Conservation (phyloP, 2,329 filamentous ascomycete species). For the Pezicula rhizophila region DNA sequence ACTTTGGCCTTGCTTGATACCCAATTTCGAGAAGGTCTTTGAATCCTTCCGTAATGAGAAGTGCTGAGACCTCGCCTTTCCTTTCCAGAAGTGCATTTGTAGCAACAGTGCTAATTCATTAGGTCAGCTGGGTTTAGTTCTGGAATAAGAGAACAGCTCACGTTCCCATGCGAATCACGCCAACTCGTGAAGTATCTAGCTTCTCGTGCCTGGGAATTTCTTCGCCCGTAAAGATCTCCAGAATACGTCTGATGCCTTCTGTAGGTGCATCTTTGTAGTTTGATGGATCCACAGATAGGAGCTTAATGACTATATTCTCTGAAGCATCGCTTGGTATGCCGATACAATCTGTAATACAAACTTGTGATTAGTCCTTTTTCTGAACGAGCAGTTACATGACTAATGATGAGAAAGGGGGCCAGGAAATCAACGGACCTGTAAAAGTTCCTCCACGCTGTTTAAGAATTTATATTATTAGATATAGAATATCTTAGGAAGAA, state of each 20-base stretch:
- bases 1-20: constrained; percentile 64
- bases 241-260: constrained; percentile 55
- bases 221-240: constrained; percentile 51
- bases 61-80: constrained; percentile 63
- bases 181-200: constrained; percentile 56
- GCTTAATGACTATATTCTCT: constrained; percentile 65
- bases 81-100: constrained; percentile 66
- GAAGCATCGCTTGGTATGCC: constrained; percentile 39
- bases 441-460: constrained; percentile 1
- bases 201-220: constrained; percentile 56
- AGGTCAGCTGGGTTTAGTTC: background rate
- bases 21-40: constrained; percentile 65
- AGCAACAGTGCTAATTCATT: constrained; percentile 48
- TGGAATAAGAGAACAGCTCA: background rate
- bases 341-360: background rate
- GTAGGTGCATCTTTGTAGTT: constrained; percentile 64
- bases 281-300: constrained; percentile 64
- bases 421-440: background rate
- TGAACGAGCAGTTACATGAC: too few relatives aligned
- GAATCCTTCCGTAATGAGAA: constrained; percentile 66
- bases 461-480: too few relatives aligned
- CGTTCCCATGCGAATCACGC: constrained; percentile 70
- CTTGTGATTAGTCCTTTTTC: too few relatives aligned
- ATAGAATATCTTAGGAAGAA: background rate
- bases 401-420: too few relatives aligned